Evolutionary conservation across 2,329 filamentous ascomycete species (phyloP).

Genomic region (Curvularia spicifera): DNA sequence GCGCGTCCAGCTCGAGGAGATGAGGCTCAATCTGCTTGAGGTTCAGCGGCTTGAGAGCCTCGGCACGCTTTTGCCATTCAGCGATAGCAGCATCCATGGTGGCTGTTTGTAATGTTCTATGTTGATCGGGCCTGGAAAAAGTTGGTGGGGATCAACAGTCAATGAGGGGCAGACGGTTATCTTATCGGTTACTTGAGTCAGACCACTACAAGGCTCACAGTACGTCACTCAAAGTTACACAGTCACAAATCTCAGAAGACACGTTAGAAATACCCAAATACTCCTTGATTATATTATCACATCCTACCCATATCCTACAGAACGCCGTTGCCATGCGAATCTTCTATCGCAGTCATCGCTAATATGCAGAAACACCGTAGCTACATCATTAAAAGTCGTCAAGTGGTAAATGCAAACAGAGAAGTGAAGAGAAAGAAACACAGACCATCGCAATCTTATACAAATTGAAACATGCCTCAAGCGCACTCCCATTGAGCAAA

Average conservation of each 20-base stretch:
- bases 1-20: conserved; percentile 80
- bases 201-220: background rate
- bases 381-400: conserved; percentile 31
- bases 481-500: conserved; percentile 76
- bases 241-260: background rate
- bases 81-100: conserved; percentile 51
- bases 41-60: conserved; percentile 65
- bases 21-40: conserved; percentile 82
- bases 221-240: background rate
- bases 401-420: background rate
- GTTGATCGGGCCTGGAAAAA: conserved; percentile 13
- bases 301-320: conserved; percentile 18
- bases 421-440: background rate
- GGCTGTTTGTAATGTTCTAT: background rate
- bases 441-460: background rate
- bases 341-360: conserved; percentile 9
- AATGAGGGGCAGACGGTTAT: conserved; percentile 13
- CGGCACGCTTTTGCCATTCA: conserved; percentile 64
- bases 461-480: conserved; percentile 12
- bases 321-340: conserved; percentile 20
- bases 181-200: conserved; percentile 16
- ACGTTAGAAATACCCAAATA: conserved; percentile 1
- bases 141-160: conserved; percentile 8
- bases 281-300: conserved; percentile 10
- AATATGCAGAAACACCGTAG: conserved; percentile 15